These are phyloP conservation scores for Calonectria hongkongensis DNA, from an alignment of 2,329 filamentous ascomycete species.

Conservation along the genomic window DNA sequence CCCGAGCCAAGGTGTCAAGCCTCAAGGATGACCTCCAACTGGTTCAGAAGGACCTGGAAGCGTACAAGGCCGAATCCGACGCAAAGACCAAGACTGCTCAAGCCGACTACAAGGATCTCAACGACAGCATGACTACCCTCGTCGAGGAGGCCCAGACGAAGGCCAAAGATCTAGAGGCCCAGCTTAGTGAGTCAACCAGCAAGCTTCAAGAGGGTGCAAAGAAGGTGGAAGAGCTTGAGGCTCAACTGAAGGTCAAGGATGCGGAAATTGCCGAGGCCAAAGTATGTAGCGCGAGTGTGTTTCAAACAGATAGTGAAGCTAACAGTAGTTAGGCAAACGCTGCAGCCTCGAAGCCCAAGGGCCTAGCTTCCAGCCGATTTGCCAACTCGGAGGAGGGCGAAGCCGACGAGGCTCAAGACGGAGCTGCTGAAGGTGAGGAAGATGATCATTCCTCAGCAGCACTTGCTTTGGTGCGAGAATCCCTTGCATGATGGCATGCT, in stretches of 20 bases:
- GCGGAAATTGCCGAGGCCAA: constrained; percentile 78
- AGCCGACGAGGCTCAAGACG: constrained; percentile 59
- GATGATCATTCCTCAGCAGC: constrained; percentile 79
- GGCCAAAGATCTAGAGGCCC: constrained; percentile 70
- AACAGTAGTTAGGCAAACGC: constrained; percentile 64
- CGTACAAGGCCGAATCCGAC: constrained; percentile 70
- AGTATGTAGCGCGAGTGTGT: constrained; percentile 61
- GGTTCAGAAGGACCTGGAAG: constrained; percentile 72
- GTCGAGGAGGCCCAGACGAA: constrained; percentile 75
- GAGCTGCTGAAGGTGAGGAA: constrained; percentile 75
- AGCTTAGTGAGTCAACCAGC: constrained; percentile 66
- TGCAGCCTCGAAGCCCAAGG: constrained; percentile 66
- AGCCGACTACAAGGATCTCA: constrained; percentile 78
- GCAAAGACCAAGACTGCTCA: constrained; percentile 73
- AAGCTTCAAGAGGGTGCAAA: constrained; percentile 69
- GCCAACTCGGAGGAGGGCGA: constrained; percentile 65
- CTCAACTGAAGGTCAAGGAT: constrained; percentile 77
- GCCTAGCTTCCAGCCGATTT: constrained; percentile 73
- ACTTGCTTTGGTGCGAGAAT: constrained; percentile 79
- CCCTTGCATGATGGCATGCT: constrained; percentile 65
- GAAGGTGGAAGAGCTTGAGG: constrained; percentile 70
- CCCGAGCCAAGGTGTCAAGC: constrained; percentile 58
- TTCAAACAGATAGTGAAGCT: constrained; percentile 25
- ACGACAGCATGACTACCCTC: constrained; percentile 76
- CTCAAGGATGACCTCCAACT: constrained; percentile 67